A percentile compares a stretch with the other conserved stretches of the same genome.
phyloP scores from a whole-genome alignment of 768 basidiomycete species.

The Exidia glandulosa region DNA sequence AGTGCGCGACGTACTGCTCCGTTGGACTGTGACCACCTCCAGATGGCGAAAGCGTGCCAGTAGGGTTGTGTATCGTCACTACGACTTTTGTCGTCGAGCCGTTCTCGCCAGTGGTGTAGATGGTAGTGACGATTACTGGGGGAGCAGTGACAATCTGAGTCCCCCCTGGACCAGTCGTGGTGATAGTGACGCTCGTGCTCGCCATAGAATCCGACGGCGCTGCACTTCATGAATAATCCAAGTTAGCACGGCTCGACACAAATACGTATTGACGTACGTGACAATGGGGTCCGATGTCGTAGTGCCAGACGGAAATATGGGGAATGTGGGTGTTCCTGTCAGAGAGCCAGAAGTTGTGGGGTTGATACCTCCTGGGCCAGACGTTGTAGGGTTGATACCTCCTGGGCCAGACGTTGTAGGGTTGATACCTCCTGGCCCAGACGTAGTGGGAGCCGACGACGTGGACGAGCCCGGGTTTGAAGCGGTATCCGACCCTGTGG shows the following conservation, averaged over 20 bases:
- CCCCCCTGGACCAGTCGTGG: conserved; percentile 51
- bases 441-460: not conserved
- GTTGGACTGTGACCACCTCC: conserved; percentile 36
- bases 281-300: not conserved
- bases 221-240: not conserved
- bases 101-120: conserved; percentile 42
- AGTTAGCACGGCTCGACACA: not conserved
- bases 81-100: conserved; percentile 52
- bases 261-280: conserved; percentile 5
- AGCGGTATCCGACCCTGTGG: not conserved
- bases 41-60: conserved; percentile 41
- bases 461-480: not conserved
- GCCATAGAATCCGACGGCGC: conserved; percentile 27
- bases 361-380: no score
- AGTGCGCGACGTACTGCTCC: not conserved
- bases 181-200: conserved; percentile 40
- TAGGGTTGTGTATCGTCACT: conserved; percentile 56
- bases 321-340: no score
- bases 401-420: no score
- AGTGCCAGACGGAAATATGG: no score
- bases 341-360: no score
- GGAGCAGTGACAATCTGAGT: conserved; percentile 39
- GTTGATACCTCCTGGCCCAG: not conserved
- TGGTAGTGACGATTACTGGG: conserved; percentile 41
- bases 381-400: no score